A percentile compares a stretch with the other conserved stretches of the same genome.
Evolutionary conservation across 2,329 filamentous ascomycete genomes (phyloP).

Genomic region (Monilinia polystroma): DNA sequence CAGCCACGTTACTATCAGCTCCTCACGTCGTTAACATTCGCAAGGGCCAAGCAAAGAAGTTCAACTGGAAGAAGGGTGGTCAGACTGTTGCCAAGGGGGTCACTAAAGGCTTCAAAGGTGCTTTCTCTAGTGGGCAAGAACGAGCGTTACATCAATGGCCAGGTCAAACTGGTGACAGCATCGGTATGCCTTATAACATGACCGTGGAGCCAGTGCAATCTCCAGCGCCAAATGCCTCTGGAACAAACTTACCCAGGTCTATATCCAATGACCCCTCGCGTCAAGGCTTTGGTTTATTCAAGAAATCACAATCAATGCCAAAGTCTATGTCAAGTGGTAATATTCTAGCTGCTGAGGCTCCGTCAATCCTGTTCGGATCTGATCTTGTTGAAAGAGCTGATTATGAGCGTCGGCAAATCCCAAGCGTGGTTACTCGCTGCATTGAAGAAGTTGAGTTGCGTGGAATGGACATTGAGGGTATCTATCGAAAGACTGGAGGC

Average conservation of each 20-base stretch:
- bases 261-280: conserved; percentile 35
- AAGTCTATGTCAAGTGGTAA: conserved; percentile 51
- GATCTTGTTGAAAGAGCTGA: conserved; percentile 84
- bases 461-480: conserved; percentile 96
- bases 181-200: conserved; percentile 70
- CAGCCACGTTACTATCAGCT: conserved; percentile 44
- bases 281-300: conserved; percentile 65
- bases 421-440: conserved; percentile 85
- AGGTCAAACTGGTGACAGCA: conserved; percentile 59
- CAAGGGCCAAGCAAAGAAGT: conserved; percentile 88
- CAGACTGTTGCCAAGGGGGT: conserved; percentile 94
- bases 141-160: conserved; percentile 49
- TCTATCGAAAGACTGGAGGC: conserved; percentile 96
- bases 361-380: conserved; percentile 75
- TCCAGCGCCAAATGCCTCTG: conserved; percentile 28
- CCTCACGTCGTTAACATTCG: conserved; percentile 95
- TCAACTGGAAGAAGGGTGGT: conserved; percentile 97
- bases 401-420: conserved; percentile 84
- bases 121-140: conserved; percentile 63
- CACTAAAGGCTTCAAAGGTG: conserved; percentile 89
- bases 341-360: conserved; percentile 49
- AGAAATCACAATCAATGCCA: conserved; percentile 45
- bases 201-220: conserved; percentile 57
- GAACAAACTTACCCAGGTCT: conserved; percentile 34
- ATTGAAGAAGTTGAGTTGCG: conserved; percentile 95